Base-by-base conservation (phyloP, 2,329 filamentous ascomycete species). In the Aspergillus novoparasiticus region DNA sequence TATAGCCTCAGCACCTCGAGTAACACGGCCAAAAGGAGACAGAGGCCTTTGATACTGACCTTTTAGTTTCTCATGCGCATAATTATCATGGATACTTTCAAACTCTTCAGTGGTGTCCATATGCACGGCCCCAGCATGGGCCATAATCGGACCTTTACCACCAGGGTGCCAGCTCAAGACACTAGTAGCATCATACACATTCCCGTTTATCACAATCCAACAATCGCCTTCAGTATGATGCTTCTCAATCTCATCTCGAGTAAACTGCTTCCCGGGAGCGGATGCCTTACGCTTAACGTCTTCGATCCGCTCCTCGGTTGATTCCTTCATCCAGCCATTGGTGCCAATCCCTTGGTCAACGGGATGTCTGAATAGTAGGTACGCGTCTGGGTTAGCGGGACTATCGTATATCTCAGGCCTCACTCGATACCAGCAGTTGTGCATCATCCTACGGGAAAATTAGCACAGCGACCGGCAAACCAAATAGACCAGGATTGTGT, bases 201-300 rank as follows among this genome's bases (percentile, higher is more conserved):
- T 84, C 8, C 78, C 79, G 60, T 85, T 80, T 4, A 86, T 75
- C 0, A 85, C 81, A n/a, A 86, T 77, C 84, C 84, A 86, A 66
- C 83, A 84, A 63, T 85, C 82, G 23, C 80, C 71, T 53, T 81
- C 77, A 6, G 67, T 78, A 36, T 79, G 75, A 64, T 86, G 84
- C 60, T 81, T 85, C 68, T 85, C 83, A 45, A 86, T 83, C 69
- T 86, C 83, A 57, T 85, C 74, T 4, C 83, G 73, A 0, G 83
- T 85, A 63, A 85, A 85, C 61, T 84, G 78, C 64, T 84, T 85
- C 64, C 81, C 73, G 0, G 83, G 83, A 0, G 78, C 75, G 2
- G 78, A 77, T 3, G 76, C 77, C 51, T 81, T 73, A 46, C 82
- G 81, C 65, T 83, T 82, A 2, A 77, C 78, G 8, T 73, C 74